Base-by-base conservation (phyloP, 352 stramenopile genomes). In the Sclerospora graminicola region DNA sequence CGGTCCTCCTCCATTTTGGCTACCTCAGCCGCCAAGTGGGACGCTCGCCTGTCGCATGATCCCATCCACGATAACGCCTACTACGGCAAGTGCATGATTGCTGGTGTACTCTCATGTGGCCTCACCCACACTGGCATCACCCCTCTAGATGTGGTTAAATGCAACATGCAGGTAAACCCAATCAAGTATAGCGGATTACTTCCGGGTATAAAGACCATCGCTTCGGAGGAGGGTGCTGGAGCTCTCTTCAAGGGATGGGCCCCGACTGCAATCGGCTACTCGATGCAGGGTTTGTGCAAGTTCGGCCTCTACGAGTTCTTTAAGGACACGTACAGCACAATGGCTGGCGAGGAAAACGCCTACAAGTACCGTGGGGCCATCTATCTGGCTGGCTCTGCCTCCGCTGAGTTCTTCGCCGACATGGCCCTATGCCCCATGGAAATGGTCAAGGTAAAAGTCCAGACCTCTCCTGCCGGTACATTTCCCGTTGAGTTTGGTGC, bases 241-340 rank as follows among this genome's bases (percentile, higher is more conserved):
- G 84, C 78, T 35, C 63, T 96, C 23, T 94, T 83, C 66, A 96
- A 96, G 69, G 89, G 89, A 36, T 96, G 84, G 86, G 70, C 83
- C 16, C 89, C 89, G 8, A 97, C 89, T 9, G 75, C 84, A 20
- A 79, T 97, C 50, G 89, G 89, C 14, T 97, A 97, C 73, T 94
- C 82, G 40, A 55, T 66, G 8, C 85, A 96, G 68, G 84, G 84
- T 24, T 63, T 94, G 46, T 94, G 78, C 71, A 95, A 95, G 73
- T 97, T 97, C 60, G 89, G 89, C 18, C 87, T 97, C 52, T 96
- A 97, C 66, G 89, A 97, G 73, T 87, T 92, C 76, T 97, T 97
- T 68, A 97, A 97, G 81, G 86, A 97, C 63, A 68, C 84, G 33
- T 97, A 97, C 85, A 77, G 60, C 53, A 94, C 57, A 45, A 68